Evolutionary conservation across 2,329 filamentous ascomycete species (phyloP), one percentile per base, ranked within the genome.

Genomic region (Massarina eburnea): DNA sequence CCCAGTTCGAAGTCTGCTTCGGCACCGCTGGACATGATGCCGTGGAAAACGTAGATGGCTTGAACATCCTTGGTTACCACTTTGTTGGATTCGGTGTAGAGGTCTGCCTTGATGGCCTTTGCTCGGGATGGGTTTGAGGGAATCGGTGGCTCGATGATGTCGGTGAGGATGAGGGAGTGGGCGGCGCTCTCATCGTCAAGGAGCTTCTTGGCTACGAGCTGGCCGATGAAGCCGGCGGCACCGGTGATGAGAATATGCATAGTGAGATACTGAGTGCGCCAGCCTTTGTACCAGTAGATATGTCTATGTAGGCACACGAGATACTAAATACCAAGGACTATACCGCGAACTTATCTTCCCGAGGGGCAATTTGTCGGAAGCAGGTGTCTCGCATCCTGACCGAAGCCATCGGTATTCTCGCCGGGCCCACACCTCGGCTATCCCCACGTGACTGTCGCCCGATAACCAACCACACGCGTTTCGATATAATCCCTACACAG

Each of bases 21-120:
- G 8, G 80, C 79, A 6, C 80, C 80, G 3, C 79, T 78, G 0
- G 81, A 83, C 81, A 84, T 84, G 73, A 84, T 82, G 46, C 81
- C 81, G 66, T 84, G 81, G 69, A 84, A 81, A 56, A 82, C 67
- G 66, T 80, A 84, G 34, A 51, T 38, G 35, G 49, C 53, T 3
- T 58, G 33, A 18, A 57, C 45, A 18, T 54, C 46, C 3, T 46
- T 35, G 10, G 46, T 37, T 4, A 57, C 54, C 14, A 53, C 52
- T 4, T 21, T 2, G 18, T 27, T 26, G 1, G 56, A 41, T 30
- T 52, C 21, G 12, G 48, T 50, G 30, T 78, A 66, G 2, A 83
- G 72, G 60, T 83, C 80, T 9, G 77, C 75, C 30, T 73, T 72
- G 43, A 82, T 51, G 20, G 71, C 61, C 14, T 62, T 74, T 2